These are phyloP conservation scores for Debaryomyces coudertii DNA, from an alignment of 1,139 yeast genomes.

Conservation along the genomic window DNA sequence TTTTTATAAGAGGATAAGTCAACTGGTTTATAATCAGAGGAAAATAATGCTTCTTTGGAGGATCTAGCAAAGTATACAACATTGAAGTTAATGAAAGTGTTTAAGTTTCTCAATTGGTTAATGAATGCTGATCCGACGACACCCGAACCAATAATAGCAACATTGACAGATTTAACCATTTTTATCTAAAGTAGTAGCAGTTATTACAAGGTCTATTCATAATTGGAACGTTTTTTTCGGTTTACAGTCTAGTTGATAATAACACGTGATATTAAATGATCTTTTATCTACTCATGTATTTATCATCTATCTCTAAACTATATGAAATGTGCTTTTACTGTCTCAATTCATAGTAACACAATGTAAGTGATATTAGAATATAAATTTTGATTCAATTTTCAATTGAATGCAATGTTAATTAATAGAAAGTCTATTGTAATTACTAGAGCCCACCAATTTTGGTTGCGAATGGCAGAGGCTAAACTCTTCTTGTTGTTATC, in stretches of 20 bases:
- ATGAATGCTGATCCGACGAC: conserved; percentile 91
- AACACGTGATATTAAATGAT: not conserved
- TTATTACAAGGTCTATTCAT: not conserved
- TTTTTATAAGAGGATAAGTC: conserved; percentile 64
- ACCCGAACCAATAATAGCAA: conserved; percentile 89
- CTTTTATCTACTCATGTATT: not conserved
- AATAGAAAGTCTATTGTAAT: not conserved
- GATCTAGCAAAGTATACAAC: conserved; percentile 82
- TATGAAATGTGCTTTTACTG: not conserved
- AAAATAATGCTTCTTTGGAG: conserved; percentile 62
- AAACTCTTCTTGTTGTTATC: conserved; percentile 5
- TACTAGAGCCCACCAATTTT: not conserved
- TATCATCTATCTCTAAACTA: not conserved
- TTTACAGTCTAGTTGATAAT: not conserved
- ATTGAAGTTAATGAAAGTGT: conserved; percentile 62
- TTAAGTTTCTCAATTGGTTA: conserved; percentile 66
- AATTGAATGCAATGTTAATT: not conserved
- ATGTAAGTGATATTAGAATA: too few species aligned
- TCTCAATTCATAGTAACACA: not conserved
- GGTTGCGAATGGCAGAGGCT: not conserved
- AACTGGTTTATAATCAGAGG: conserved; percentile 71
- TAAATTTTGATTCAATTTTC: too few species aligned
- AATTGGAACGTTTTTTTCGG: too few species aligned
- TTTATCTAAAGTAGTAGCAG: not conserved
- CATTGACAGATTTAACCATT: conserved; percentile 65